Evolutionary conservation across 306 rosid genomes (phyloP), one percentile per base, ranked within the genome.

Genomic region (Luffa aegyptiaca): DNA sequence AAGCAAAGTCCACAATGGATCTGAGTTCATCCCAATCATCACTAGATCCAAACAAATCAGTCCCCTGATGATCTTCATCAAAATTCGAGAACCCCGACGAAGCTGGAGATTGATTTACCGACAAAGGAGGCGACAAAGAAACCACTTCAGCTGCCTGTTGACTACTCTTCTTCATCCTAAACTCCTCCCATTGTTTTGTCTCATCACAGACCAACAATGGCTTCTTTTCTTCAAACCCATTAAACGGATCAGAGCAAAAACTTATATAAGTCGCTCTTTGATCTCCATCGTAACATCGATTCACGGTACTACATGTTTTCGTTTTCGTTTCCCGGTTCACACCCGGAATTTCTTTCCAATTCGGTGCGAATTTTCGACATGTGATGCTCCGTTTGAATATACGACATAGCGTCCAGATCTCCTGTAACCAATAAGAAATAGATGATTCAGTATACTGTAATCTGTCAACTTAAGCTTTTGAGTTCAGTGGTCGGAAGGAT

Each of bases 341-440:
- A 7, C 37, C 33, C 16, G 71, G 56, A 77, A 82, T 7, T 26
- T 81, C 86, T 85, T 80, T 91, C 88, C 92, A 76, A 16, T 91
- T 96, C 8, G 85, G 66, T 37, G 78, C 69, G 48, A 79, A 86
- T 87, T 87, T 92, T 74, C 76, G 89, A 20, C 86, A 85, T 21
- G 91, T 70, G 12, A 84, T 73, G 33, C 80, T 89, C 77, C 98
- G 81, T 78, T 90, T 89, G 87, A 95, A 90, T 79, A 95, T 92
- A 83, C 96, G 76, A 83, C 98, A 95, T 3, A 95, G 74, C 10
- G 98, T 95, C 98, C 98, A 95, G 48, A 95, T 89, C 85, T 95
- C 98, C 98, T 95, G 97, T 16, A 11, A n/a, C 20, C 2, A 3
- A 3, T 0, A 61, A 9, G 26, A 18, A 18, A 59, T 2, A 62